A percentile compares a stretch with the other conserved stretches of the same genome.
These are phyloP conservation scores for Kappamyces sp. DNA, from an alignment of 192 early-diverging fungal genomes.

Conservation along the genomic window DNA sequence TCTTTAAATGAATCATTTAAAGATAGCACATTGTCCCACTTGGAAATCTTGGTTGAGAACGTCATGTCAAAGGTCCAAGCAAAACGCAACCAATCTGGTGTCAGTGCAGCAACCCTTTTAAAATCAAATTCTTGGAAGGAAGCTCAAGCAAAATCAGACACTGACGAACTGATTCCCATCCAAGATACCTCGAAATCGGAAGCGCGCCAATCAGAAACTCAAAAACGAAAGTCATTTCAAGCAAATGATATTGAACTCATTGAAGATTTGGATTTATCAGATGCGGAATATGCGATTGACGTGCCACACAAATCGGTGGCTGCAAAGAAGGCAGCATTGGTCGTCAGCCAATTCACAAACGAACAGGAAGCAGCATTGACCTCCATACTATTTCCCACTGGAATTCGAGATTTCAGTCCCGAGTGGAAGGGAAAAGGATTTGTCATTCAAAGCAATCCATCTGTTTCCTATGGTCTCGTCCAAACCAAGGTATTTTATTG, in stretches of 20 bases:
- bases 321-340: not conserved
- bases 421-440: slow-evolving; percentile 45
- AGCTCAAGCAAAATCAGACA: slow-evolving; percentile 11
- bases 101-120: not conserved
- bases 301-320: not conserved
- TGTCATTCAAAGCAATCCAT: slow-evolving; percentile 18
- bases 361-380: slow-evolving; percentile 16
- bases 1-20: slow-evolving; percentile 11
- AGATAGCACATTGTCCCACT: slow-evolving; percentile 18
- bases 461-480: slow-evolving; percentile 40
- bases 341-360: not conserved
- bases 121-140: slow-evolving; percentile 1
- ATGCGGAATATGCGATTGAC: slow-evolving; percentile 11
- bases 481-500: slow-evolving; percentile 34
- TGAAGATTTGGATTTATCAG: slow-evolving; percentile 27
- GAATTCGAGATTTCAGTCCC: slow-evolving; percentile 20
- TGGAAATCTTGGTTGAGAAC: slow-evolving; percentile 14
- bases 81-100: not conserved
- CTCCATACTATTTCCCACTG: slow-evolving; percentile 20
- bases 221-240: not conserved
- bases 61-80: not conserved
- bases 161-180: not conserved
- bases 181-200: not conserved
- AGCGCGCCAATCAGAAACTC: not conserved
- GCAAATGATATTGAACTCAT: slow-evolving; percentile 21